Evolutionary conservation across 2,329 filamentous ascomycete species (phyloP).

Genomic region (Fusarium phyllophilum): DNA sequence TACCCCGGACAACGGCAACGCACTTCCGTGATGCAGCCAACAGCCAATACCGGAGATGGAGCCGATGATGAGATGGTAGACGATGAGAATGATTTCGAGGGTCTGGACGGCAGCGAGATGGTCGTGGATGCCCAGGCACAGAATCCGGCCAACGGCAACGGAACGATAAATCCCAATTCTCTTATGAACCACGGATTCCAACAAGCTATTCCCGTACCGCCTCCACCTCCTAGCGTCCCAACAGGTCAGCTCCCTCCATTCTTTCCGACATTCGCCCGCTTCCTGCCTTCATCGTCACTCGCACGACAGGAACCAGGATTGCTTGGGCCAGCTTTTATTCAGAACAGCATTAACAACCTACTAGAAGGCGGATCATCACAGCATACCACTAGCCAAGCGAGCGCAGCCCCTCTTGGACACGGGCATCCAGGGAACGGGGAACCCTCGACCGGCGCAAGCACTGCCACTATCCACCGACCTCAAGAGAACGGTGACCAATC

Average conservation of each 20-base stretch:
- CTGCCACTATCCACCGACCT: constrained; percentile 49
- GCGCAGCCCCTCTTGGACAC: constrained; percentile 45
- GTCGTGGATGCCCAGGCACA: constrained; percentile 48
- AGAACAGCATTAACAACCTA: constrained; percentile 46
- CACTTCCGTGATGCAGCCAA: constrained; percentile 7
- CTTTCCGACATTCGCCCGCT: constrained; percentile 29
- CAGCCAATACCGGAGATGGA: constrained; percentile 42
- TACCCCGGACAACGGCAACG: constrained; percentile 13
- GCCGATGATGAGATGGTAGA: constrained; percentile 57
- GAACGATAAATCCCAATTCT: constrained; percentile 6
- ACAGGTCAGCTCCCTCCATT: constrained; percentile 38
- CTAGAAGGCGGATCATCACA: constrained; percentile 38
- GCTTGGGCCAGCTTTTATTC: constrained; percentile 37
- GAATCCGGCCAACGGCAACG: constrained; percentile 36
- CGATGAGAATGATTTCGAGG: constrained; percentile 58
- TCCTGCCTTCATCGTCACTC: constrained; percentile 31
- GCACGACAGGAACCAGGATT: constrained; percentile 29
- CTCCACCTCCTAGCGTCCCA: constrained; percentile 39
- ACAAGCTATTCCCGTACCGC: constrained; percentile 45
- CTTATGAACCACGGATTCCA: constrained; percentile 20
- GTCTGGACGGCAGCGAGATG: constrained; percentile 53
- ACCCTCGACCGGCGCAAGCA: constrained; percentile 48
- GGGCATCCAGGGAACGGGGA: constrained; percentile 39
- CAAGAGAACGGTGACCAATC: constrained; percentile 30
- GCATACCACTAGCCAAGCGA: constrained; percentile 37